Percentiles rank a stretch among this genome's conserved stretches.
Evolutionary conservation across 257 asterid species (phyloP).

Genomic region (Nicotiana knightiana): DNA sequence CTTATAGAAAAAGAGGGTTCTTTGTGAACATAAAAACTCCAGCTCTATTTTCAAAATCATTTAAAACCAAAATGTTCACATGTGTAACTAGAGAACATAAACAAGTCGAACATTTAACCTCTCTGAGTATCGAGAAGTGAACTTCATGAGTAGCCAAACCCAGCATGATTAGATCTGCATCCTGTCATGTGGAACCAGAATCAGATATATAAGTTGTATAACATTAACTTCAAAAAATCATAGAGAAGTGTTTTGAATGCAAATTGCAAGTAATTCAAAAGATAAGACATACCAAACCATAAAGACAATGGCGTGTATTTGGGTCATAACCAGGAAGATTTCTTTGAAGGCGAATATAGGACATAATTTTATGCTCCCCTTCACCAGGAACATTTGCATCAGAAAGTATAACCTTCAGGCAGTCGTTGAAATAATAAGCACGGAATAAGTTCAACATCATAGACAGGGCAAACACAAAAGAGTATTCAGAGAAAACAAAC

Average conservation of each 20-base stretch:
- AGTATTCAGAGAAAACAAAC: neutral
- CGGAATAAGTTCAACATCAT: neutral
- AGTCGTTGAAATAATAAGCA: constrained; percentile 14
- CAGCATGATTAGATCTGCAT: constrained; percentile 78
- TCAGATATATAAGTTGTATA: neutral
- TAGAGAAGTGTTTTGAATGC: neutral
- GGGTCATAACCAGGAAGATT: constrained; percentile 88
- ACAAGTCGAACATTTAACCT: constrained; percentile 37
- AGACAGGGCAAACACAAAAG: neutral
- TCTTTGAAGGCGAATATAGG: constrained; percentile 88
- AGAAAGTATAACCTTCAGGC: constrained; percentile 81
- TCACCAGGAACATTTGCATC: constrained; percentile 99
- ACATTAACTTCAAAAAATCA: neutral
- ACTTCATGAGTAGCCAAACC: constrained; percentile 94
- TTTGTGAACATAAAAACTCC: neutral
- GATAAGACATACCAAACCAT: constrained; percentile 71
- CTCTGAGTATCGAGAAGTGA: constrained; percentile 91
- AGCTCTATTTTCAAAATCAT: neutral
- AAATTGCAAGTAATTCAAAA: constrained; percentile 1
- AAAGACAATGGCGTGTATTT: constrained; percentile 86
- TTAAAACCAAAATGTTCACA: neutral
- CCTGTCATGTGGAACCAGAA: constrained; percentile 26
- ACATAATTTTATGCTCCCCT: constrained; percentile 97
- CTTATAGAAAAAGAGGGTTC: neutral
- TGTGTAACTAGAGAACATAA: neutral